Evolutionary conservation across 208 protist genomes (phyloP).

Genomic region (Zelonia costaricensis): DNA sequence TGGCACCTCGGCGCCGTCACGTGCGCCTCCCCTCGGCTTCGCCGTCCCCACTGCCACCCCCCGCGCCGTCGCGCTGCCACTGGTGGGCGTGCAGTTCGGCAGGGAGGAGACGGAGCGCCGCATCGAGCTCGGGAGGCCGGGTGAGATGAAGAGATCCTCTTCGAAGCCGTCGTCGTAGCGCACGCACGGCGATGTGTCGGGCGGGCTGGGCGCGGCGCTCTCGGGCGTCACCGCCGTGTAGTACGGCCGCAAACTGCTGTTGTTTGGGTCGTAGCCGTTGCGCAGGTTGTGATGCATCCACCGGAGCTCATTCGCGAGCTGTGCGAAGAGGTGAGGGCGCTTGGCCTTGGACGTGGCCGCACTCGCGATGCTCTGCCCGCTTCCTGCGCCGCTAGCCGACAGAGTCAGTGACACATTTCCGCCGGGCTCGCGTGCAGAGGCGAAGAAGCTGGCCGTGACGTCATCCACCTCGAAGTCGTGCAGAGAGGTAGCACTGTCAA

Average conservation of each 20-base stretch:
- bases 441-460: too few relatives aligned
- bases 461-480: too few relatives aligned
- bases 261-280: constrained; percentile 3
- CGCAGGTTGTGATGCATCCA: constrained; percentile 29
- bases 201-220: background rate
- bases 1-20: too few relatives aligned
- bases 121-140: constrained; percentile 19
- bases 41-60: too few relatives aligned
- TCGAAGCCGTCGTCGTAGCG: background rate
- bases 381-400: too few relatives aligned
- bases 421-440: too few relatives aligned
- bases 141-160: constrained; percentile 5
- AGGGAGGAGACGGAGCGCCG: constrained; percentile 1
- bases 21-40: too few relatives aligned
- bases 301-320: constrained; percentile 19
- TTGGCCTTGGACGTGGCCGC: constrained; percentile 8
- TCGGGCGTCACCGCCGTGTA: too few relatives aligned
- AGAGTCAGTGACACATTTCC: too few relatives aligned
- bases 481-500: too few relatives aligned
- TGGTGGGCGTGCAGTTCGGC: background rate
- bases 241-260: background rate
- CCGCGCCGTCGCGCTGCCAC: background rate
- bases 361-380: background rate
- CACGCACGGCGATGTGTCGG: background rate
- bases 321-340: constrained; percentile 14